Base-by-base conservation (phyloP, 352 stramenopile genomes). In the Elongisporangium anandrum region DNA sequence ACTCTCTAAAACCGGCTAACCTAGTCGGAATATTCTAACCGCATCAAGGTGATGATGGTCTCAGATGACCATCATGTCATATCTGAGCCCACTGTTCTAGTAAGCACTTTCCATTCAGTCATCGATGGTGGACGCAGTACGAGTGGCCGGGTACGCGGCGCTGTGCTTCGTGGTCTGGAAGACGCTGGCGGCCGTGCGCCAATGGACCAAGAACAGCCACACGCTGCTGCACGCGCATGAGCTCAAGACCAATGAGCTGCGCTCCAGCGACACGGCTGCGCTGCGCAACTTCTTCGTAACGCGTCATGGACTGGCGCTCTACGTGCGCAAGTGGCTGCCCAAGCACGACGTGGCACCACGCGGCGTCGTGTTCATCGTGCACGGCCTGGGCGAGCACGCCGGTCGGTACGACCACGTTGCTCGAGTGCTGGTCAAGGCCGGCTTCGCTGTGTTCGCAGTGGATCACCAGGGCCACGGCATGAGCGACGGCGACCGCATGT, bases 401-500 rank as follows among this genome's bases (percentile, higher is more conserved):
- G 69, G 64, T 1, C 71, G 78, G 2, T 85, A 85, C 61, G 73
- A 85, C 41, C 72, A 86, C 58, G 58, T 89, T 21, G 78, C 59
- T 12, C 61, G 68, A 20, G 61, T 59, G 24, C 26, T 88, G 45
- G 69, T 63, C 10, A 58, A 63, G 47, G 49, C 63, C 7, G 78
- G 72, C 10, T 77, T 80, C 24, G 75, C 78, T 1, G 79, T 88
- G 26, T 87, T 89, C 54, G 57, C 56, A 17, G 74, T 88, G 47
- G 78, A 88, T 66, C 71, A 82, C 53, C 77, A 89, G 45, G 77
- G 79, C 10, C 76, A 86, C 55, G 79, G 79, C 17, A 56, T 70
- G 26, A 88, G 77, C 57, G 78, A 89, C 55, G 77, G 77, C 24
- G 79, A 88, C 39, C 69, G 77, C 47, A 73, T 81, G 60, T 83